Evolutionary conservation across 2,329 filamentous ascomycete genomes (phyloP).

Genomic region (Epichloe bromicola): DNA sequence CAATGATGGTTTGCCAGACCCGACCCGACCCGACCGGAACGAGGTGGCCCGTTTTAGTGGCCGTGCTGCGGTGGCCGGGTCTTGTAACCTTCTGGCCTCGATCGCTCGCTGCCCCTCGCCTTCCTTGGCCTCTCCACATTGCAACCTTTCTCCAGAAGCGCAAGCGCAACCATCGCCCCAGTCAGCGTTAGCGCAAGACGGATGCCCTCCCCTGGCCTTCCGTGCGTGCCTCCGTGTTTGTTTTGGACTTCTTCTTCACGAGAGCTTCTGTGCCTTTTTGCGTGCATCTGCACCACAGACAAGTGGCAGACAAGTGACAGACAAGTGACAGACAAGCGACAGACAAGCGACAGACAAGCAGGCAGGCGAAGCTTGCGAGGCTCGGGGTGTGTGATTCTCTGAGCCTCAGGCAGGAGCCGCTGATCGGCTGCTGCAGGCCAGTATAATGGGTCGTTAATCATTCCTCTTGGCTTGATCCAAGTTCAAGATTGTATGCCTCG

Average conservation of each 20-base stretch:
- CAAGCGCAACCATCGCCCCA: conserved; percentile 4
- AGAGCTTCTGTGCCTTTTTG: neutral
- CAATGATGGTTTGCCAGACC: too few species aligned
- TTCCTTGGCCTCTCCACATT: conserved; percentile 1
- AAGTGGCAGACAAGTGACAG: neutral
- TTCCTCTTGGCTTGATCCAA: too few species aligned
- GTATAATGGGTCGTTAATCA: neutral
- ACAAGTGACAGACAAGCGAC: neutral
- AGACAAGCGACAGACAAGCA: neutral
- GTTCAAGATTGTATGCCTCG: neutral
- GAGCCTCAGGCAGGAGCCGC: neutral
- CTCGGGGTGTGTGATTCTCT: too few species aligned
- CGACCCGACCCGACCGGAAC: too few species aligned
- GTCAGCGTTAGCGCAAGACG: conserved; percentile 7
- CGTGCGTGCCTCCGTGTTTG: neutral
- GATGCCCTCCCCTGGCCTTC: conserved; percentile 7
- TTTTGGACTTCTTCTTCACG: neutral
- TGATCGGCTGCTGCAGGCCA: neutral
- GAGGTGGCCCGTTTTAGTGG: too few species aligned
- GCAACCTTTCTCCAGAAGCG: conserved; percentile 1
- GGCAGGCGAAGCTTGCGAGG: neutral
- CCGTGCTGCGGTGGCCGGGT: too few species aligned
- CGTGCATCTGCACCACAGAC: neutral
- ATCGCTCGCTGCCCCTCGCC: neutral
- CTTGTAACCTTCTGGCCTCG: neutral